Base-by-base conservation (phyloP, 306 rosid genomes). In the Prinsepia uniflora region DNA sequence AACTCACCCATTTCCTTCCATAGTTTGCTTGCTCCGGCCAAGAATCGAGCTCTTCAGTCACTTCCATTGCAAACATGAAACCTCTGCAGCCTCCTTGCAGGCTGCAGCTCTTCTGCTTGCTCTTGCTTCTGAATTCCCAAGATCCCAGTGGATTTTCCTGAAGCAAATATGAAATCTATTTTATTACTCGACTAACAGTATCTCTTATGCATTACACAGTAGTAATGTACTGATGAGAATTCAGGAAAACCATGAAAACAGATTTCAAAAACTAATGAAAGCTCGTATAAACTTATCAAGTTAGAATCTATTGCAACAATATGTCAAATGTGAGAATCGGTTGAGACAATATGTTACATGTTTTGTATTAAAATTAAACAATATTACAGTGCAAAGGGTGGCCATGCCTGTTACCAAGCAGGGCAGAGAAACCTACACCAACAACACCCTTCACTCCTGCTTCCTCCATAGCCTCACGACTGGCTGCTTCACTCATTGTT, bases 81-180 rank as follows among this genome's bases (percentile, higher is more conserved):
- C 83, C 83, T 79, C 52, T 79, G 49, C 83, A 79, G 44, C 79
- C 75, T 45, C 83, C 83, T 45, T 63, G 68, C 54, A 14, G 46
- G 62, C 57, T 64, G 50, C 67, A 48, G 50, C 46, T 74, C 5
- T 57, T 69, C 76, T 74, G 75, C 8, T 41, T 79, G 72, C 76
- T 79, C 78, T 79, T 79, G 83, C 83, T 79, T 79, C 79, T 69
- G 19, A 63, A 79, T 54, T 54, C 72, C 83, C 83, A 79, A 36
- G 10, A 40, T 64, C 83, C 83, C 19, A 79, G 68, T 55, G 79
- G 83, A n/a, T 20, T 74, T 63, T 74, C 75, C 83, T 78, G 81
- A 57, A 65, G 59, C 48, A 77, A 64, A 40, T 47, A 56, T 58
- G 22, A 67, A 57, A 56, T 60, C 17, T 49, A 22, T 57, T 70